Conservation (phyloP, 2,329 filamentous ascomycete species). For the Paecilomyces formosus region DNA sequence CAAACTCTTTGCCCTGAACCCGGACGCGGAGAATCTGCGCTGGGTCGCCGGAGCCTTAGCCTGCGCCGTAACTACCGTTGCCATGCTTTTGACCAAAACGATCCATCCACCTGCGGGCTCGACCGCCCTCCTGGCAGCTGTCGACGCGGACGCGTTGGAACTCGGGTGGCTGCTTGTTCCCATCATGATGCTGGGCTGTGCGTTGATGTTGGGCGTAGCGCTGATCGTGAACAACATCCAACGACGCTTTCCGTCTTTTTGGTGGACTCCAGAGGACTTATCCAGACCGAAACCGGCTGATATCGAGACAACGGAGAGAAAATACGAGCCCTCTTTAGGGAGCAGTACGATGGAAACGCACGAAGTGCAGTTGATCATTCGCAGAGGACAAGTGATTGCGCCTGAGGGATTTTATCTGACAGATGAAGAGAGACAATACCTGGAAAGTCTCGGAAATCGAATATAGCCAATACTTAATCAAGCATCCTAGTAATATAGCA, state of each 20-base stretch:
- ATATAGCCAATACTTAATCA: conserved; percentile 17
- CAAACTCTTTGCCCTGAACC: conserved; percentile 56
- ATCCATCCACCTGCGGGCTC: conserved; percentile 69
- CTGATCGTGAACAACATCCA: conserved; percentile 64
- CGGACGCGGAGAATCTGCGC: conserved; percentile 44
- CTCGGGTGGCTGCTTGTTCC: conserved; percentile 65
- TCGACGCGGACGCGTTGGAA: conserved; percentile 45
- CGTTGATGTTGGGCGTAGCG: conserved; percentile 56
- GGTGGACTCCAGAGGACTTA: conserved; percentile 45
- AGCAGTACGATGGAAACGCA: conserved; percentile 8
- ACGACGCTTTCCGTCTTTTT: conserved; percentile 60
- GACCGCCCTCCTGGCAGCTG: conserved; percentile 62
- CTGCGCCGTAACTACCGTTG: conserved; percentile 54
- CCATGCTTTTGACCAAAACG: conserved; percentile 65
- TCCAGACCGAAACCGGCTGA: conserved; percentile 6
- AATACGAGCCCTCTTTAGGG: neutral
- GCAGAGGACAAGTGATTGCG: conserved; percentile 20
- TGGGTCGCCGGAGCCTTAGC: conserved; percentile 60
- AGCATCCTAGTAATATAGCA: too few species aligned
- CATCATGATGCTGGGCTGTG: conserved; percentile 53
- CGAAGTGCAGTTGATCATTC: conserved; percentile 21
- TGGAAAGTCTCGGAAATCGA: conserved; percentile 26
- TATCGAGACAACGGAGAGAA: conserved; percentile 8
- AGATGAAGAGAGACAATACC: conserved; percentile 21
- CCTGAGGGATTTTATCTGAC: conserved; percentile 27